A percentile compares a stretch with the other conserved stretches of the same genome.
These are phyloP conservation scores for Erysimum cheiri DNA, from an alignment of 441 rosid species.

Conservation along the genomic window DNA sequence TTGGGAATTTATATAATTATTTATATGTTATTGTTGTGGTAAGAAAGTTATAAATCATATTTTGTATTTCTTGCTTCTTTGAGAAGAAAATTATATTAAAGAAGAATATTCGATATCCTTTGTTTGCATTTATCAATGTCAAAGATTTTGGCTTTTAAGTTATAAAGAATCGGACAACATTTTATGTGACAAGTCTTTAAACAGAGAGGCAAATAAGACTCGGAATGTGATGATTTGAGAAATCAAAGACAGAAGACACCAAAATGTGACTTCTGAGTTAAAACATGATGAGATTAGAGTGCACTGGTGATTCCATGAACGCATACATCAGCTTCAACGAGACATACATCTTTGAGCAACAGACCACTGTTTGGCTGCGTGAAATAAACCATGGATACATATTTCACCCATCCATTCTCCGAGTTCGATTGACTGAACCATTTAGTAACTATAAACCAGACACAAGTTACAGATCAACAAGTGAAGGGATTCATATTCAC, in stretches of 20 bases:
- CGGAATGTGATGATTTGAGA: background rate
- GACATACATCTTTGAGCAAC: constrained; percentile 46
- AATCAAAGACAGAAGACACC: background rate
- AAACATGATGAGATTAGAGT: constrained; percentile 22
- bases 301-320: constrained; percentile 42
- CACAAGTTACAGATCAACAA: constrained; percentile 15
- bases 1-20: constrained; percentile 17
- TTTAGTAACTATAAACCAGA: constrained; percentile 31
- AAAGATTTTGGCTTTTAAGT: constrained; percentile 8
- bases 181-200: background rate
- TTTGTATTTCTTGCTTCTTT: constrained; percentile 35
- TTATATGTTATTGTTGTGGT: constrained; percentile 30
- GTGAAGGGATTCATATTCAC: background rate
- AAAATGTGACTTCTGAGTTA: background rate
- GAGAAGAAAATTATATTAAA: constrained; percentile 19
- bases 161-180: background rate
- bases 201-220: background rate
- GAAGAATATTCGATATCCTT: constrained; percentile 3
- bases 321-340: constrained; percentile 52
- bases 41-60: constrained; percentile 25
- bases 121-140: constrained; percentile 26
- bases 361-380: constrained; percentile 40
- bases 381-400: constrained; percentile 38
- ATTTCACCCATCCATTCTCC: constrained; percentile 51
- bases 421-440: constrained; percentile 45